These are phyloP conservation scores for Xylaria sp. DNA, from an alignment of 495 filamentous ascomycete genomes.

Conservation along the genomic window DNA sequence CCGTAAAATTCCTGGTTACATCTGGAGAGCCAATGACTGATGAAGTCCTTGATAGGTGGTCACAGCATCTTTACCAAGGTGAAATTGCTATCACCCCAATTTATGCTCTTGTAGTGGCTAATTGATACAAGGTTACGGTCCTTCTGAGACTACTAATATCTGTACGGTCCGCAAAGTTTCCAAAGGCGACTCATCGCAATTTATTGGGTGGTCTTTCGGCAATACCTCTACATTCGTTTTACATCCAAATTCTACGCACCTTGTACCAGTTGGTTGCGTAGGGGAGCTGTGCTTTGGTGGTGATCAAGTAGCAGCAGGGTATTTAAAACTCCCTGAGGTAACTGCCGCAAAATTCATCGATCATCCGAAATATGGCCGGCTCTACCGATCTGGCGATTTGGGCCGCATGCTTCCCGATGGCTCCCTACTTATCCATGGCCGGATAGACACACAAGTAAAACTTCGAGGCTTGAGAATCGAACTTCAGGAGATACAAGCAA, in stretches of 20 bases:
- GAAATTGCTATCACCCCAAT: slow-evolving; percentile 12
- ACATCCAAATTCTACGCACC: slow-evolving; percentile 43
- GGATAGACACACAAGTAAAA: slow-evolving; percentile 82
- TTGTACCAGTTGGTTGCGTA: slow-evolving; percentile 69
- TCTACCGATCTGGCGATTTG: slow-evolving; percentile 76
- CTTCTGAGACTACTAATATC: slow-evolving; percentile 76
- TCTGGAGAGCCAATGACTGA: slow-evolving; percentile 75
- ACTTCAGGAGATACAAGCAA: slow-evolving; percentile 75
- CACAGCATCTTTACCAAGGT: slow-evolving; percentile 71
- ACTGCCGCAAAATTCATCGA: slow-evolving; percentile 66
- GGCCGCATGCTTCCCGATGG: slow-evolving; percentile 75
- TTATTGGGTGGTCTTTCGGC: slow-evolving; percentile 67
- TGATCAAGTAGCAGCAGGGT: slow-evolving; percentile 76
- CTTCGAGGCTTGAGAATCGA: slow-evolving; percentile 81
- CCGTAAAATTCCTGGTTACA: slow-evolving; percentile 70
- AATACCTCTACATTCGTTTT: slow-evolving; percentile 78
- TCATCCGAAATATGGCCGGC: slow-evolving; percentile 67
- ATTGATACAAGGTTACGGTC: slow-evolving; percentile 63
- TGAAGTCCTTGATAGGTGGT: slow-evolving; percentile 70
- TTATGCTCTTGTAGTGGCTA: neutral
- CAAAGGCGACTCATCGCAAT: slow-evolving; percentile 55
- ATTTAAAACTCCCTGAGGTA: slow-evolving; percentile 64
- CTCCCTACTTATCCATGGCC: slow-evolving; percentile 72
- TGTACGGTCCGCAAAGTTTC: slow-evolving; percentile 68
- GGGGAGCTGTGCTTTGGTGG: slow-evolving; percentile 89